Evolutionary conservation across 192 early-diverging fungal genomes (phyloP), one percentile per base, ranked within the genome.

Genomic region (Entomortierella lignicola): DNA sequence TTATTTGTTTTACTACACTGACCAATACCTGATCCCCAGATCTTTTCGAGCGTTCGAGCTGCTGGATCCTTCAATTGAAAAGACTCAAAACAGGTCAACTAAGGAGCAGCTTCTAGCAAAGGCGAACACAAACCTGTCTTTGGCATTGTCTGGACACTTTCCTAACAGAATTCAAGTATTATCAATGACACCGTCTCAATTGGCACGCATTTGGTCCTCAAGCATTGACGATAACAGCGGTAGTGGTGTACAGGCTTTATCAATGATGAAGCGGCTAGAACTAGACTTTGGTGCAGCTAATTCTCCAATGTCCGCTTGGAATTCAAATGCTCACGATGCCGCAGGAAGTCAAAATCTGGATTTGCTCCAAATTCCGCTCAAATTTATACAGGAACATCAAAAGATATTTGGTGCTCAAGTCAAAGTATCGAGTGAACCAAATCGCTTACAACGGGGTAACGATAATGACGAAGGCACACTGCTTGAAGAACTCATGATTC

Each of bases 381-480:
- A n/a, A 29, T 72, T 72, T 56, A 64, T 72, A 30, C 61, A 39
- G 2, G 61, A 72, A 39, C 71, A 72, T 42, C 71, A 63, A 43
- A 18, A 18, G 13, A 31, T 72, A 3, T 72, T 65, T 48, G 41
- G 27, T 2, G 4, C 50, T n/a, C n/a, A n/a, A n/a, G 44, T 12
- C 20, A 5, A 47, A 47, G 44, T 4, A 3, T 47, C 44, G 12
- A 15, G 44, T 12, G 15, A n/a, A n/a, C n/a, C n/a, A n/a, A n/a
- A n/a, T n/a, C n/a, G n/a, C n/a, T n/a, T n/a, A 47, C 44, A 15
- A 20, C 44, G 4, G 2, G 44, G 17, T 12, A 47, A 12, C 12
- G 20, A 15, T 3, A 20, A 47, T 4, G 20, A 12, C 15, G 15
- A 39, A 4, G 55, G 55, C 20, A 44, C 70, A n/a, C 42, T 72